These are phyloP conservation scores for Aspergillus cejpii DNA, from an alignment of 2,329 filamentous ascomycete species.

Conservation along the genomic window DNA sequence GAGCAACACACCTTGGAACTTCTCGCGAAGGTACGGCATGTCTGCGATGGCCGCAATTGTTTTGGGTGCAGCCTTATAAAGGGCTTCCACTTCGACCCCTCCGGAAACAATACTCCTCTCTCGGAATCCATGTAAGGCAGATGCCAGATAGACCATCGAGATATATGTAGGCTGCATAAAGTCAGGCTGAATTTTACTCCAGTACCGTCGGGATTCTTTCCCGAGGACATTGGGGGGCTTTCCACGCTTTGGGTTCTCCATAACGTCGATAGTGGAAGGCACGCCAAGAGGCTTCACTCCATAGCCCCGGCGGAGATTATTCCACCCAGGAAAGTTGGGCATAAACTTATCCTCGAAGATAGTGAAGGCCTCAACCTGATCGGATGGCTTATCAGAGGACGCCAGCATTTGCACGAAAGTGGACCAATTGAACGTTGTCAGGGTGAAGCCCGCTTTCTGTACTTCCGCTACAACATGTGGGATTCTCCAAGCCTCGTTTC, in stretches of 20 bases:
- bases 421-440: slow-evolving; percentile 78
- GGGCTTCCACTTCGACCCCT: slow-evolving; percentile 22
- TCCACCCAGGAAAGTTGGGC: slow-evolving; percentile 71
- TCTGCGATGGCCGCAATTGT: slow-evolving; percentile 34
- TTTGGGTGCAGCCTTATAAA: slow-evolving; percentile 29
- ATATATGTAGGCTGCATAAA: slow-evolving; percentile 42
- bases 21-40: slow-evolving; percentile 38
- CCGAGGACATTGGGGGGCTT: slow-evolving; percentile 27
- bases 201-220: slow-evolving; percentile 27
- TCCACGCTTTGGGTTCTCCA: slow-evolving; percentile 25
- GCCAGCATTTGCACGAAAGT: slow-evolving; percentile 63
- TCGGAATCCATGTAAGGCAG: slow-evolving; percentile 35
- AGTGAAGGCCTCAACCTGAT: slow-evolving; percentile 56
- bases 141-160: slow-evolving; percentile 40
- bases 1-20: slow-evolving; percentile 38
- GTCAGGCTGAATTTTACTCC: slow-evolving; percentile 34
- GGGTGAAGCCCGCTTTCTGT: slow-evolving; percentile 58
- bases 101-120: slow-evolving; percentile 32
- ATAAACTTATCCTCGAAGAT: slow-evolving; percentile 74
- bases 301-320: slow-evolving; percentile 30
- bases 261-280: slow-evolving; percentile 25
- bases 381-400: slow-evolving; percentile 50
- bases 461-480: slow-evolving; percentile 51
- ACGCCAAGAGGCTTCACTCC: slow-evolving; percentile 26
- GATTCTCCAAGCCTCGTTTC: slow-evolving; percentile 51